phyloP scores from a whole-genome alignment of 306 rosid genomes.

The Clitoria ternatea region DNA sequence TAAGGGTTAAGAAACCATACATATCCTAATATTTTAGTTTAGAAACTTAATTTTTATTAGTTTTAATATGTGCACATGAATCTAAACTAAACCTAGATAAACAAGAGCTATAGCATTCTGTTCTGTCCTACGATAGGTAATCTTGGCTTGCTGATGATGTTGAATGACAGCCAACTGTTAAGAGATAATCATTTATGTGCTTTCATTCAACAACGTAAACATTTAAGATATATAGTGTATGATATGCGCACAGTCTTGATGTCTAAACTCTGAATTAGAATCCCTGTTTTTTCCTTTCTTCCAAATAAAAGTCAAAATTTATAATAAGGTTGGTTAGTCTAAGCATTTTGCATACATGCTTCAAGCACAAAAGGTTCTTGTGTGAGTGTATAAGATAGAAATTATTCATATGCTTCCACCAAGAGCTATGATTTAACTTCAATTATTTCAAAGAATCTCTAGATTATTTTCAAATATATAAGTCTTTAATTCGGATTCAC shows the following conservation, averaged over 20 bases:
- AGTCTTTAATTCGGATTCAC: background rate
- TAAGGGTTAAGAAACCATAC: background rate
- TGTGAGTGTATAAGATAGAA: background rate
- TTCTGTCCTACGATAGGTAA: background rate
- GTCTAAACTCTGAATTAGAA: too few relatives aligned
- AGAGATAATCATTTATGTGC: too few relatives aligned
- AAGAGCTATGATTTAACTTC: background rate
- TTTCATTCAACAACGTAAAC: background rate
- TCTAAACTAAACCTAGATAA: too few relatives aligned
- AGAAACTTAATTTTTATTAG: background rate
- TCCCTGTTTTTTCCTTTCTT: too few relatives aligned
- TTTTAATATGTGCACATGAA: background rate
- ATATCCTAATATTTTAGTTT: background rate
- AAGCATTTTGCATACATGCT: background rate
- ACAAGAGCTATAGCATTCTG: background rate
- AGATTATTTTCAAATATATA: background rate
- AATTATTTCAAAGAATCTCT: background rate
- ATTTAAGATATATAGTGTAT: background rate
- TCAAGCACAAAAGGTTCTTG: background rate
- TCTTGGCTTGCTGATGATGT: background rate
- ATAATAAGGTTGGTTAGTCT: background rate
- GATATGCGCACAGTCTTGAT: background rate
- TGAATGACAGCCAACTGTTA: too few relatives aligned
- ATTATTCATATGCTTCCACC: background rate
- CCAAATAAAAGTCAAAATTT: background rate